These are phyloP conservation scores for Aspergillus sp. DNA, from an alignment of 2,329 filamentous ascomycete species.

Conservation along the genomic window DNA sequence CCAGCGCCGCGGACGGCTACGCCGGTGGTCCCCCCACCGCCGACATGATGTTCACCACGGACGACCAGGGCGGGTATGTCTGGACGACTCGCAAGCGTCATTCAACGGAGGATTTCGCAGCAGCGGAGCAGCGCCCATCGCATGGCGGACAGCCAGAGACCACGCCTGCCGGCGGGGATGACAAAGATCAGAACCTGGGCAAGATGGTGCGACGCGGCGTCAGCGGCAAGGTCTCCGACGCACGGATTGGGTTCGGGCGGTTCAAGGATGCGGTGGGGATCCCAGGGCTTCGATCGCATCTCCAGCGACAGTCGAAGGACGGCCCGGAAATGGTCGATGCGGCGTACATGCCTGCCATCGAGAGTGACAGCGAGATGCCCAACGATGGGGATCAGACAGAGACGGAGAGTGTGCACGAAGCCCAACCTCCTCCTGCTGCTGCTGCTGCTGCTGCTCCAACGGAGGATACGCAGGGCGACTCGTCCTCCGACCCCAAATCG, in stretches of 20 bases:
- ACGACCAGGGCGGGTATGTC: constrained; percentile 46
- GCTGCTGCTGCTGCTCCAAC: constrained; percentile 5
- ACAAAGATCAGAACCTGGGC: constrained; percentile 51
- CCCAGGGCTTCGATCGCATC: constrained; percentile 44
- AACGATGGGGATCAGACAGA: constrained; percentile 19
- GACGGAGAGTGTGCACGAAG: constrained; percentile 17
- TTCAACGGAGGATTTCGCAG: constrained; percentile 38
- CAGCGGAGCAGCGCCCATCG: constrained; percentile 28
- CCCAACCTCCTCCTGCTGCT: constrained; percentile 7
- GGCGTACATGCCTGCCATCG: constrained; percentile 25
- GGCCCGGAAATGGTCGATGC: constrained; percentile 28
- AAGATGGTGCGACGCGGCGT: constrained; percentile 75
- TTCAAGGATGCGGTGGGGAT: constrained; percentile 77
- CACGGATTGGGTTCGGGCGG: constrained; percentile 75
- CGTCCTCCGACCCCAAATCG: constrained; percentile 11
- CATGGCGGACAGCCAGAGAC: constrained; percentile 32
- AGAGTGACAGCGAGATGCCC: constrained; percentile 28
- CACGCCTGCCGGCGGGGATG: constrained; percentile 27
- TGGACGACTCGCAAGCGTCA: constrained; percentile 44
- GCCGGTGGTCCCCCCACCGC: constrained; percentile 31
- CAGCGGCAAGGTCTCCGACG: constrained; percentile 74
- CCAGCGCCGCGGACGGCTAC: constrained; percentile 27
- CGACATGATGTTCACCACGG: constrained; percentile 45
- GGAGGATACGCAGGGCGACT: constrained; percentile 12
- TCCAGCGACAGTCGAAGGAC: constrained; percentile 39